A percentile compares a stretch with the other conserved stretches of the same genome.
These are phyloP conservation scores for Penicillium sp. DNA, from an alignment of 2,329 filamentous ascomycete species.

Conservation along the genomic window DNA sequence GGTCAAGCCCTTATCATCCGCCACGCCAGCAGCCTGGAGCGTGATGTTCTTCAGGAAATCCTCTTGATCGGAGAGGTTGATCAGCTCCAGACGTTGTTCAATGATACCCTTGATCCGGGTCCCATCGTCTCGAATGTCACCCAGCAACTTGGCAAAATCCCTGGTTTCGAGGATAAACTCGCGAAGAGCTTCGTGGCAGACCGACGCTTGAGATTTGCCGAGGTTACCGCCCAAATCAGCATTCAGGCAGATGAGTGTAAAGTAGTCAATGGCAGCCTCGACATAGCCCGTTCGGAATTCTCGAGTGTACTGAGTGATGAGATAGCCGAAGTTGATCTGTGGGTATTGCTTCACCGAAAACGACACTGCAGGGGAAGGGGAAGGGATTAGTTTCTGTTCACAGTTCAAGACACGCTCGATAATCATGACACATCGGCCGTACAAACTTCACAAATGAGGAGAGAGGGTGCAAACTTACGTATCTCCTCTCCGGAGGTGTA, in stretches of 20 bases:
- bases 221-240: conserved; percentile 69
- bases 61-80: conserved; percentile 70
- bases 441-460: not conserved
- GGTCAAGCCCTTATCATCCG: conserved; percentile 87
- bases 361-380: conserved; percentile 40
- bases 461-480: conserved; percentile 35
- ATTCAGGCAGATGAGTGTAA: conserved; percentile 86
- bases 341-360: conserved; percentile 51
- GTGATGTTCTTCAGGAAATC: conserved; percentile 92
- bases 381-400: too few species aligned
- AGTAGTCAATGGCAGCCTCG: conserved; percentile 86
- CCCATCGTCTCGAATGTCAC: conserved; percentile 83
- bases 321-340: conserved; percentile 89
- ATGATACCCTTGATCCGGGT: conserved; percentile 79
- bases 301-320: conserved; percentile 90
- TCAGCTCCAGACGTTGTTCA: conserved; percentile 74
- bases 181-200: conserved; percentile 87
- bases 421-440: not conserved
- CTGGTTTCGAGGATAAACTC: conserved; percentile 95
- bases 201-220: conserved; percentile 67
- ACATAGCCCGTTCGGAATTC: conserved; percentile 91
- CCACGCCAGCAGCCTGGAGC: conserved; percentile 81
- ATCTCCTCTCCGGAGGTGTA: conserved; percentile 65
- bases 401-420: too few species aligned
- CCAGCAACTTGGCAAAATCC: conserved; percentile 88